Evolutionary conservation across 257 asterid genomes (phyloP).

Genomic region (Nicotiana knightiana): DNA sequence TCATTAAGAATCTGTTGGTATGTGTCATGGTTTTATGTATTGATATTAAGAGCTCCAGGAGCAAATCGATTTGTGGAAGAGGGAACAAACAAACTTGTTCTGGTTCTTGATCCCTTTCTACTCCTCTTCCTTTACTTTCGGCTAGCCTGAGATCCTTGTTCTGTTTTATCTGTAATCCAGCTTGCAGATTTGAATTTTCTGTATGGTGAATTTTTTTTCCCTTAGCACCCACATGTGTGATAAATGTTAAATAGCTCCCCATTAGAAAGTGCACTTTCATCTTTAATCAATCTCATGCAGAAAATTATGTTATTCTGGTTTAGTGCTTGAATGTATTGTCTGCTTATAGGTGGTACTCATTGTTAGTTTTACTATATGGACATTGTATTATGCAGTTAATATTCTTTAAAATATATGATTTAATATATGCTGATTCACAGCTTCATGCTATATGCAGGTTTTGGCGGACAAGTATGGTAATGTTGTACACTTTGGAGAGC

Average conservation of each 20-base stretch:
- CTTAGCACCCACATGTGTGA: neutral
- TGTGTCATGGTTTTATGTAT: neutral
- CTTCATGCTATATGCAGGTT: slow-evolving; percentile 43
- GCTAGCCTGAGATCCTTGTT: neutral
- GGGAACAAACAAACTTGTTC: neutral
- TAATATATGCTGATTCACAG: neutral
- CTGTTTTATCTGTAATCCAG: slow-evolving; percentile 2
- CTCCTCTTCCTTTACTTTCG: neutral
- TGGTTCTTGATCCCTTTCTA: neutral
- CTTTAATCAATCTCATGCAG: neutral
- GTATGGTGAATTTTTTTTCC: neutral
- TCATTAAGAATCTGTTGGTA: neutral
- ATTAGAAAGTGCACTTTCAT: neutral
- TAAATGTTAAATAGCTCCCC: neutral
- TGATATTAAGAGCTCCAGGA: neutral
- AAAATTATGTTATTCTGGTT: neutral
- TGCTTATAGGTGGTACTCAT: neutral
- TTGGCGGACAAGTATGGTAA: slow-evolving; percentile 89
- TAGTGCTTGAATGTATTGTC: neutral
- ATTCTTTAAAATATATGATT: neutral
- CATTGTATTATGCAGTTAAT: neutral
- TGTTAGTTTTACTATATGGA: neutral
- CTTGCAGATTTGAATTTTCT: neutral
- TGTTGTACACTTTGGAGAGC: slow-evolving; percentile 97
- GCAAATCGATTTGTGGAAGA: neutral